Evolutionary conservation across 2,329 filamentous ascomycete species (phyloP), one percentile per base, ranked within the genome.

Genomic region (Fusarium chlamydosporum): DNA sequence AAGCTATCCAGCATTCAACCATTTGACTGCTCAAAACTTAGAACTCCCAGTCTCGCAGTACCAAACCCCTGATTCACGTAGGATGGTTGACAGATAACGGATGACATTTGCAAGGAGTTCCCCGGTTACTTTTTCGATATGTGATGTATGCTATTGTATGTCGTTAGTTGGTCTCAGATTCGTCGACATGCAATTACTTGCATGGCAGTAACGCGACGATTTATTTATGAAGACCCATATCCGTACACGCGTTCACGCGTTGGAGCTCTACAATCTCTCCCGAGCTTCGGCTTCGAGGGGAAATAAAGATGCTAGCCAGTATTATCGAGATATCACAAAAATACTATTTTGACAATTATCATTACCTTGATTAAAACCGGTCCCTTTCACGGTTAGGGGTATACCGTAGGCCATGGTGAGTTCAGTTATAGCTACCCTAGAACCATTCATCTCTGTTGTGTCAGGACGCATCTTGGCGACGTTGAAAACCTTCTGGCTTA

Each of bases 191-290:
- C 56, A 66, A 61, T 58, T 13, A 37, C 53, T 48, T 53, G 48
- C 42, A 45, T 47, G 45, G 27, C 20, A 41, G 33, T 35, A 55
- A 33, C 18, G 48, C 45, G 37, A 53, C 61, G 50, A 35, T 35
- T 55, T 55, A 64, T 45, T 64, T 51, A 8, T 35, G 53, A 37
- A 53, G 23, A 51, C 60, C 61, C 62, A 67, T 64, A 26, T 18
- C 51, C 56, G 31, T 27, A 43, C 26, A 56, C 37, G 37, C 37
- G 42, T 62, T 48, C 46, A 41, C 12, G 15, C 10, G 18, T 40
- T 4, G 18, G 4, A 27, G 8, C n/a, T 18, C 27, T 23, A 13
- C 12, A 7, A n/a, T 11, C 11, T 8, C 11, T 15, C 23, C 23
- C n/a, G 18, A 9, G 11, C 11, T 31, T 31, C 18, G 11, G 18